Base-by-base conservation (phyloP, 2,329 filamentous ascomycete genomes). In the Tolypocladium sp. region DNA sequence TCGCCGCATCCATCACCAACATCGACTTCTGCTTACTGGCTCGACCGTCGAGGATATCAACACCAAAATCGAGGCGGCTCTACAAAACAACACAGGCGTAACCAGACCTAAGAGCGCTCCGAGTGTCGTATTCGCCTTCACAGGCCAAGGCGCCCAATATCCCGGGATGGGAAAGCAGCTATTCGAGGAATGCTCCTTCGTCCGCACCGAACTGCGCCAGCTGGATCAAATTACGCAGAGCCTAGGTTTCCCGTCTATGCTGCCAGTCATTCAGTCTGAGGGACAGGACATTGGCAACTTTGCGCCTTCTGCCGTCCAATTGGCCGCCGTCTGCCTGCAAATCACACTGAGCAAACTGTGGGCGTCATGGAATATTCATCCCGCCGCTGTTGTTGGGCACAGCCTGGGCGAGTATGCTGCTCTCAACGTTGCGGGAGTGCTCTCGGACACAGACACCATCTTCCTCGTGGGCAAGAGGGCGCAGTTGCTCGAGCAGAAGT, bases 361-460 rank as follows among this genome's bases (percentile, higher is more conserved):
- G 75, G 62, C 60, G 6, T 69, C 68, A 4, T 70, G 71, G 60
- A 74, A 72, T 17, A 59, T 79, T n/a, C 67, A 63, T 30, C 76
- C 77, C 49, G 73, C 76, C 44, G 76, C 69, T 3, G 76, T 78
- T 9, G 62, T 79, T 15, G 77, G 77, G 35, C 76, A 77, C 64
- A 85, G 82, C 63, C 73, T 87, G 35, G 84, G 84, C 57, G 84
- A 87, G 67, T 87, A 86, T 65, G 83, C 84, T 27, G 84, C 84
- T 30, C 75, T 87, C 3, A 74, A 83, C 63, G 77, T 81, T 46
- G 81, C 83, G 57, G 84, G 82, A 56, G 82, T 86, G 40, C 74
- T 87, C 41, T 84, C 82, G 9, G 79, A 77, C 42, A 76, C 75
- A 59, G 84, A 87, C 67, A 79, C 82, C 67, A 75, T 90, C 27